Evolutionary conservation across 108 stramenopile species (phyloP).

Genomic region (Skeletonema grethae): DNA sequence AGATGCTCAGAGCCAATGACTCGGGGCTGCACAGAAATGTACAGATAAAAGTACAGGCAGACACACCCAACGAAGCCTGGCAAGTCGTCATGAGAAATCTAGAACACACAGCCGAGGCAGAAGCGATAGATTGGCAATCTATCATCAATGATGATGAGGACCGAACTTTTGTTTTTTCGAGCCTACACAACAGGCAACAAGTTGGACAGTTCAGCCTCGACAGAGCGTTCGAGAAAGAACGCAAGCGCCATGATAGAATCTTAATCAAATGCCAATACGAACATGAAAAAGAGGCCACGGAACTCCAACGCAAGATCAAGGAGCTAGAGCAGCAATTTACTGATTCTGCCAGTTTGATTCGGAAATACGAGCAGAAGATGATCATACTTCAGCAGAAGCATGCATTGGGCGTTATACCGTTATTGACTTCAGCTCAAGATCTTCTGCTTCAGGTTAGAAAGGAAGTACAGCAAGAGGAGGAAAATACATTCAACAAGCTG

Average conservation of each 20-base stretch:
- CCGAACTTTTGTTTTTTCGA: conserved; percentile 37
- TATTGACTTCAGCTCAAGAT: conserved; percentile 18
- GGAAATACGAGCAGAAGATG: conserved; percentile 41
- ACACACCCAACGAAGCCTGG: conserved; percentile 31
- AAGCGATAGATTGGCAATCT: conserved; percentile 42
- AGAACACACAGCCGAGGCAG: conserved; percentile 26
- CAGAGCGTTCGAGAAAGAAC: conserved; percentile 36
- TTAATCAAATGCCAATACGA: conserved; percentile 29
- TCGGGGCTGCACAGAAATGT: conserved; percentile 28
- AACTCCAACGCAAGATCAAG: conserved; percentile 22
- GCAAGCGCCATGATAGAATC: conserved; percentile 15
- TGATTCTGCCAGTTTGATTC: conserved; percentile 16
- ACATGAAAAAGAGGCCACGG: conserved; percentile 19
- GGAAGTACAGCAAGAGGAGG: conserved; percentile 8
- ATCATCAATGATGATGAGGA: conserved; percentile 26
- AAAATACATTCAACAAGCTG: conserved; percentile 11
- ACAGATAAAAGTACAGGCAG: neutral
- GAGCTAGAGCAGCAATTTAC: conserved; percentile 25
- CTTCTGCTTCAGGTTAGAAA: conserved; percentile 12
- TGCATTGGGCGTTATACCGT: conserved; percentile 12
- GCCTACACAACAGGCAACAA: conserved; percentile 44
- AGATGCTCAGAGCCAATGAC: conserved; percentile 23
- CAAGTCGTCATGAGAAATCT: conserved; percentile 27
- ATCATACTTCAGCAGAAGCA: conserved; percentile 27
- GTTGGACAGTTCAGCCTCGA: conserved; percentile 46